A percentile compares a stretch with the other conserved stretches of the same genome.
These are phyloP conservation scores for Acacia acuminata DNA, from an alignment of 306 rosid genomes.

Conservation along the genomic window DNA sequence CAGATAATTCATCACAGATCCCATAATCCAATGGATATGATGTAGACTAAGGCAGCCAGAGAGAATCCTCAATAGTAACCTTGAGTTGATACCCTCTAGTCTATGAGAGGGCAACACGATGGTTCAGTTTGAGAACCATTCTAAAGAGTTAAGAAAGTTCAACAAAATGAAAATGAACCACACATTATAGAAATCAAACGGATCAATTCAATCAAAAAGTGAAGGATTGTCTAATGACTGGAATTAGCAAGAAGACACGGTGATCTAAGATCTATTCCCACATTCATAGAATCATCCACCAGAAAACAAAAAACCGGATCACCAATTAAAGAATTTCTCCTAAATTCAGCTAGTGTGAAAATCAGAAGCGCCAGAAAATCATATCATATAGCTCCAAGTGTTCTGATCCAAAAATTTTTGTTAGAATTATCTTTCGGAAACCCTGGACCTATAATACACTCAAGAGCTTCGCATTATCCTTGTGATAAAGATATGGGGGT, in stretches of 20 bases:
- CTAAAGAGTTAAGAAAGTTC: not conserved
- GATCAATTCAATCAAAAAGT: not conserved
- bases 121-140: constrained; percentile 19
- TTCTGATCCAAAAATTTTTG: not conserved
- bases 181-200: not conserved
- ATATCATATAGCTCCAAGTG: not conserved
- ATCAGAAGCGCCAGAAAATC: not conserved
- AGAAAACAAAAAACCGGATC: not conserved
- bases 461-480: not conserved
- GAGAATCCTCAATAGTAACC: constrained; percentile 21
- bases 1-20: not conserved
- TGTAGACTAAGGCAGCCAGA: not conserved
- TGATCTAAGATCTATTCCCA: not conserved
- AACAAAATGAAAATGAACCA: constrained; percentile 14
- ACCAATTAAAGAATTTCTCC: not conserved
- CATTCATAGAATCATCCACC: not conserved
- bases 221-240: not conserved
- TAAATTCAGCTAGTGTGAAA: not conserved
- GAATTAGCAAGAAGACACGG: not conserved
- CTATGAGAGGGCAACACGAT: not conserved
- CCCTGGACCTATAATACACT: not conserved
- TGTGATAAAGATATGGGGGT: not conserved
- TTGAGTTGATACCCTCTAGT: not conserved
- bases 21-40: not conserved
- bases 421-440: not conserved